Evolutionary conservation across 768 basidiomycete genomes (phyloP).

Genomic region (Suillus hirtellus): DNA sequence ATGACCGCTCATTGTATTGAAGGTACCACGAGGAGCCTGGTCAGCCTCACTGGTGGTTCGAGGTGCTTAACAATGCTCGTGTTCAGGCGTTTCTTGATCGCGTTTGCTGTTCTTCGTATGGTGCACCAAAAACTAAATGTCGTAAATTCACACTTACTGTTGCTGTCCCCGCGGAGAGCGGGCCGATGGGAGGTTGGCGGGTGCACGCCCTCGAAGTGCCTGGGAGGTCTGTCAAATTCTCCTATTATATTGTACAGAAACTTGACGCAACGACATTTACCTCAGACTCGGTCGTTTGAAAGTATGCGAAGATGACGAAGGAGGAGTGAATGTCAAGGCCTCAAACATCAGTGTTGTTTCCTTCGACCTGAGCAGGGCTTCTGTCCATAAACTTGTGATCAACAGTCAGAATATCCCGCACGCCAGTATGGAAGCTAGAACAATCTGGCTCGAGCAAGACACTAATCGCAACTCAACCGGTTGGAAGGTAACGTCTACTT

Average conservation of each 20-base stretch:
- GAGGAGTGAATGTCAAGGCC: slow-evolving; percentile 19
- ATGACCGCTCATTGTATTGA: not conserved
- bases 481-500: not conserved
- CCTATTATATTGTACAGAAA: not conserved
- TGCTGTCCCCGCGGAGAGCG: slow-evolving; percentile 65
- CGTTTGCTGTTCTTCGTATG: slow-evolving; percentile 16
- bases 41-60: slow-evolving; percentile 70
- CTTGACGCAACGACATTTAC: not conserved
- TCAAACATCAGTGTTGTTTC: slow-evolving; percentile 30
- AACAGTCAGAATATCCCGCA: slow-evolving; percentile 15
- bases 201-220: slow-evolving; percentile 60
- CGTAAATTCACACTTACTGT: slow-evolving; percentile 69
- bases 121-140: not conserved
- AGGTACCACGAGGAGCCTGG: slow-evolving; percentile 66
- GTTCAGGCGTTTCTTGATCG: slow-evolving; percentile 59
- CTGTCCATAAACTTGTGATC: slow-evolving; percentile 14
- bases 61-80: slow-evolving; percentile 52
- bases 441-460: slow-evolving; percentile 16
- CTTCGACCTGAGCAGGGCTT: slow-evolving; percentile 10
- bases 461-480: slow-evolving; percentile 1
- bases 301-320: slow-evolving; percentile 8
- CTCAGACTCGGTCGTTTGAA: slow-evolving; percentile 10
- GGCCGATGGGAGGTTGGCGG: slow-evolving; percentile 69
- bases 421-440: not conserved
- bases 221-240: slow-evolving; percentile 54